Conservation (phyloP, 2,329 filamentous ascomycete species). For the Metarhizium rileyi region DNA sequence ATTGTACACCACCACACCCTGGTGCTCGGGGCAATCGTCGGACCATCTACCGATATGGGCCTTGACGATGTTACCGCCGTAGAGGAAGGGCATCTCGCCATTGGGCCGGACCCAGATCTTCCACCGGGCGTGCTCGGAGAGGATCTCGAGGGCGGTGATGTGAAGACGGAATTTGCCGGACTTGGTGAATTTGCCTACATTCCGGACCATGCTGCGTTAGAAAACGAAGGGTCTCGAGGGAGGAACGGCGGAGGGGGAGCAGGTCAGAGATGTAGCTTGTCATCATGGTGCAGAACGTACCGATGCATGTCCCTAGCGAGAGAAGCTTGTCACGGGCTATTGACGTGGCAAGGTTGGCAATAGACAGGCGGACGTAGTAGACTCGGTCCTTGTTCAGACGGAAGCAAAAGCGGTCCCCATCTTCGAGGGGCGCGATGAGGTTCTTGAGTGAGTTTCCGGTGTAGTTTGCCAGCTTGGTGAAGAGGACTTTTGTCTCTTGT, state of each 20-base stretch:
- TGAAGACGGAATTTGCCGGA: conserved; percentile 91
- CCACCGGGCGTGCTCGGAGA: conserved; percentile 84
- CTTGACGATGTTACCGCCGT: conserved; percentile 78
- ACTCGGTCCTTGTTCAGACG: conserved; percentile 73
- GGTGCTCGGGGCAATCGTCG: conserved; percentile 88
- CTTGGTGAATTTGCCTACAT: conserved; percentile 83
- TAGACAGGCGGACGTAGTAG: conserved; percentile 82
- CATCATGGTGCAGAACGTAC: conserved; percentile 23
- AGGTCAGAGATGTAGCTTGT: neutral
- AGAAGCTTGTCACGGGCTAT: conserved; percentile 74
- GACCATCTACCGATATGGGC: conserved; percentile 68
- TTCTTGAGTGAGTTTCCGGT: conserved; percentile 78
- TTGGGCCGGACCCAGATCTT: conserved; percentile 97
- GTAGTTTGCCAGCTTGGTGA: conserved; percentile 90
- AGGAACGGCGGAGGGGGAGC: too few relatives aligned
- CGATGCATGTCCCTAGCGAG: conserved; percentile 78
- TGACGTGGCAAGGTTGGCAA: conserved; percentile 85
- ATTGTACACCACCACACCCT: conserved; percentile 78
- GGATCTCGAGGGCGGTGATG: conserved; percentile 78
- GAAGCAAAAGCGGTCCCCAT: conserved; percentile 75
- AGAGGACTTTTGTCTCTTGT: conserved; percentile 69
- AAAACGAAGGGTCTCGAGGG: too few relatives aligned
- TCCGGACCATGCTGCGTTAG: too few relatives aligned
- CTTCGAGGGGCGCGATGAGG: conserved; percentile 64
- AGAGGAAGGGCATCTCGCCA: conserved; percentile 95